Evolutionary conservation across 768 basidiomycete genomes (phyloP), one percentile per base, ranked within the genome.

Genomic region (Amanita exitialis): DNA sequence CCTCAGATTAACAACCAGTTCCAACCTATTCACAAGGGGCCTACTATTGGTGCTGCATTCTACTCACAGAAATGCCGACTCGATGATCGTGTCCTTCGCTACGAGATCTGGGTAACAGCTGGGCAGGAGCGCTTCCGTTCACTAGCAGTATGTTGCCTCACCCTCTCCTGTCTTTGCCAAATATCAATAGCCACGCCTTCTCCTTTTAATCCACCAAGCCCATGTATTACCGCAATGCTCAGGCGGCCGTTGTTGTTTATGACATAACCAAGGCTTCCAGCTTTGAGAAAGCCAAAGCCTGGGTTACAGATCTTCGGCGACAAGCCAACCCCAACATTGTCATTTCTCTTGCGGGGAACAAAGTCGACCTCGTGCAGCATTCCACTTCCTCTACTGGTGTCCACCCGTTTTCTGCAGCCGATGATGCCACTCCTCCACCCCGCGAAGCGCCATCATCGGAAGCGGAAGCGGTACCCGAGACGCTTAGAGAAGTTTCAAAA

Each of bases 311-410:
- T 69, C 77, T 99, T 20, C 96, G 98, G 65, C 82, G 95, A 57
- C 96, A 98, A 63, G 96, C 96, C 18, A 96, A 97, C 65, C 94
- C 95, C 32, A 98, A 98, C 65, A 98, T 98, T 62, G 94, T 99
- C 63, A 97, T 98, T 60, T 94, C 95, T 6, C 82, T 99, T 46
- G 92, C 90, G 10, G 96, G 96, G 25, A 99, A 99, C 78, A 98
- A 99, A 69, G 79, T 97, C 55, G 86, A 97, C 71, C 79, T 95
- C 56, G 86, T 90, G 21, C 84, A 86, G 62, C 63, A 81, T 6
- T 77, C 85, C 6, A 57, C 76, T 5, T 73, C 80, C 4, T 71
- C 78, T 28, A 60, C 78, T 4, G 68, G 73, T 8, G 61, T 71
- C 16, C 59, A 75, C 34, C 67, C 78, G 12, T 64, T 73, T 9